Evolutionary conservation across 2,329 filamentous ascomycete species (phyloP), one percentile per base, ranked within the genome.

Genomic region (Colletotrichum melonis): DNA sequence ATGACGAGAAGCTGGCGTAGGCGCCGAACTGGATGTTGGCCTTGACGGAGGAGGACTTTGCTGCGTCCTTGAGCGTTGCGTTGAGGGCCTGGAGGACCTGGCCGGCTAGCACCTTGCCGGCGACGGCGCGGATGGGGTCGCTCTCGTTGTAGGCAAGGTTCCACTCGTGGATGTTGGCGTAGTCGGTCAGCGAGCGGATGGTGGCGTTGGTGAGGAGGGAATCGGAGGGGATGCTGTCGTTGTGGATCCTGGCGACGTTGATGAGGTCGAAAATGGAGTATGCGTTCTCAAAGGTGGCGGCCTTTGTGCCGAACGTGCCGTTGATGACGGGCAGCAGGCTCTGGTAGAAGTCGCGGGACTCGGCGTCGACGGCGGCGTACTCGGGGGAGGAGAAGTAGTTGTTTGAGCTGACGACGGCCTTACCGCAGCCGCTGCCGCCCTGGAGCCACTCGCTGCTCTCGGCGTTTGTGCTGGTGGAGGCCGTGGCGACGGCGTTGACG

Each of bases 151-250:
- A 97, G 66, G 94, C 94, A 16, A 97, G 90, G 78, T 92, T 92
- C 86, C 90, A 97, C 82, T 98, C 93, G 82, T 97, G 94, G 72
- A 86, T 85, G 80, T 95, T 91, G 77, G 95, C 95, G 38, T 97
- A 90, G n/a, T 89, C 88, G 77, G 89, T 88, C 69, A 97, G 89
- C 80, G 93, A 90, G 77, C 85, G 80, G 68, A 94, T 85, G 30
- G 88, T 88, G 1, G 86, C 84, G 49, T 85, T 77, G 59, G 91
- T 92, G 74, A 95, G 88, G 58, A 94, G 86, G 64, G 89, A 80
- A 28, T 84, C 79, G 4, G 88, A 88, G 30, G 89, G 86, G 78
- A 94, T 93, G 69, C 85, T 86, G 68, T 82, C 76, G 81, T 92
- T 92, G 84, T 92, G 89, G 77, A 92, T 90, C 60, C 82, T 82